phyloP scores from a whole-genome alignment of 2,329 filamentous ascomycete species.

The Colletotrichum eleusines region DNA sequence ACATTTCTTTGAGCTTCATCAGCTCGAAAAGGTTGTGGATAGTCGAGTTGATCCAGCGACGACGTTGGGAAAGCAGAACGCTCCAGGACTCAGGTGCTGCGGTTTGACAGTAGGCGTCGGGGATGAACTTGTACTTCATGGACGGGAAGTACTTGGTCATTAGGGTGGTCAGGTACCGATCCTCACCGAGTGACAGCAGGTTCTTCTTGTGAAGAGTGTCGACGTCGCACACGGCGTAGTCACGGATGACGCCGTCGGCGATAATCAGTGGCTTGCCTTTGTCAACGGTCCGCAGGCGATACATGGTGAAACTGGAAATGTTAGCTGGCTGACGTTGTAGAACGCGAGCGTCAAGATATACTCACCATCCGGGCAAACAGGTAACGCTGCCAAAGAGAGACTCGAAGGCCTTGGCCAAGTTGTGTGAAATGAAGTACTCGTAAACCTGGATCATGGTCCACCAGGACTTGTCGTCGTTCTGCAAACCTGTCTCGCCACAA shows the following conservation, averaged over 20 bases:
- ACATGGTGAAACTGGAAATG: constrained; percentile 91
- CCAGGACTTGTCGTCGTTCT: constrained; percentile 95
- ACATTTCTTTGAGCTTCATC: constrained; percentile 91
- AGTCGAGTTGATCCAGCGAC: constrained; percentile 99
- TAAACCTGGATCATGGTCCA: constrained; percentile 99
- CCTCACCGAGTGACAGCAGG: constrained; percentile 90
- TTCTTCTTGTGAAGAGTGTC: constrained; percentile 99
- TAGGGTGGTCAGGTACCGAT: constrained; percentile 95
- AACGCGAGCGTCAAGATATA: constrained; percentile 45
- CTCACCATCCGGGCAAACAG: constrained; percentile 98
- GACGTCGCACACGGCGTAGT: constrained; percentile 89
- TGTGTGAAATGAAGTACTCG: constrained; percentile 99
- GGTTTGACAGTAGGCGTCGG: constrained; percentile 92
- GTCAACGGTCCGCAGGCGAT: constrained; percentile 92
- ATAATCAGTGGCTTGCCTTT: constrained; percentile 96
- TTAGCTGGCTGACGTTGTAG: constrained; percentile 49
- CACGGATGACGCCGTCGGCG: constrained; percentile 85
- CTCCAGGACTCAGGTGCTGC: constrained; percentile 95
- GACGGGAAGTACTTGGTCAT: constrained; percentile 98
- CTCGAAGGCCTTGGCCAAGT: constrained; percentile 96
- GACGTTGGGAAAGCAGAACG: constrained; percentile 95
- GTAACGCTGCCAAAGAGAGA: constrained; percentile 98
- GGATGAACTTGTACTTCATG: constrained; percentile 97
- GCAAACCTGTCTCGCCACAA: constrained; percentile 94
- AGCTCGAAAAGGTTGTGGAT: constrained; percentile 96